Evolutionary conservation across 768 basidiomycete species (phyloP), one percentile per base, ranked within the genome.

Genomic region (Boletellus ananas): DNA sequence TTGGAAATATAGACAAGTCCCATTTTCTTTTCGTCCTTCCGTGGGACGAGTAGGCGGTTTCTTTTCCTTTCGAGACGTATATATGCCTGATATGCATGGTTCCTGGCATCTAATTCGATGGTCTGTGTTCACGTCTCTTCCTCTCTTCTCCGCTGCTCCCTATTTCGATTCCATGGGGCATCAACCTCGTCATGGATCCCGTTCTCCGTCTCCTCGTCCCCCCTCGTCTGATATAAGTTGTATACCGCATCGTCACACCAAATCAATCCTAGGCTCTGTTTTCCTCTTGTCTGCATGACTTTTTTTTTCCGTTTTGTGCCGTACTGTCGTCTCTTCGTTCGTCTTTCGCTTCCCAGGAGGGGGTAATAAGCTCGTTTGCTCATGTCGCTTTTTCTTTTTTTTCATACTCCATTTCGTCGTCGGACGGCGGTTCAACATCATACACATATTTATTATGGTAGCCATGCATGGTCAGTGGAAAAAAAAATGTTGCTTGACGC

Each of bases 1-100:
- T 69, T 91, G 72, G 90, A 92, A 69, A 84, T 91, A 77, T 90
- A 75, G 58, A 70, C 43, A 37, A 34, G 25, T 20, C 20, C 12
- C 41, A 34, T 36, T 39, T 34, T 20, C 34, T 27, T 36, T 33
- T 36, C 20, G 4, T 20, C 23, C 25, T 29, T 14, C 43, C 17
- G 49, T 56, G 56, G 52, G 58, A 11, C 56, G 52, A 52, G 58
- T 55, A 56, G 61, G 54, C 42, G 49, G 52, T 46, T 54, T 45
- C 17, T 43, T 29, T 29, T 29, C 11, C 29, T 29, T 29, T 29
- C 7, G 43, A 61, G 50, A 47, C 54, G 48, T 63, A 58, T 67
- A 45, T 60, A 52, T 54, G 55, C 55, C 53, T 54, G 63, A 54
- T 62, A 55, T 58, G 56, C 58, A 55, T 49, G 64, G 43, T 49